These are phyloP conservation scores for Kandelia obovata DNA, from an alignment of 345 rosid genomes.

Conservation along the genomic window DNA sequence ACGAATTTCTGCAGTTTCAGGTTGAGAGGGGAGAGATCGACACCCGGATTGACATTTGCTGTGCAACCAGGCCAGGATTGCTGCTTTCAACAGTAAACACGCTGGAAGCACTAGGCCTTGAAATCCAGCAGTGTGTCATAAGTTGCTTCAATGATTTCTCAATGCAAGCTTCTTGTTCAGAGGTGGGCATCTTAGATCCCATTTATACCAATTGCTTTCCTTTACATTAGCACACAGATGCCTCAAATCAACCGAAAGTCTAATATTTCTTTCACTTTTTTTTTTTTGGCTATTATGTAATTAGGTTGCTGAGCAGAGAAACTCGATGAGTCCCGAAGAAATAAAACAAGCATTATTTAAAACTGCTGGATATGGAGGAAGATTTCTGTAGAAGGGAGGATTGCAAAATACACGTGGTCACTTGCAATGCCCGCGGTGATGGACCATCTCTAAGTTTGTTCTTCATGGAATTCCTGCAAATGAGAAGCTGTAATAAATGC, in stretches of 20 bases:
- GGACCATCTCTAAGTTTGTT: constrained; percentile 18
- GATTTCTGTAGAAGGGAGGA: constrained; percentile 45
- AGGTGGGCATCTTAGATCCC: constrained; percentile 36
- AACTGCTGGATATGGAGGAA: constrained; percentile 97
- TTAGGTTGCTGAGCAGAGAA: constrained; percentile 47
- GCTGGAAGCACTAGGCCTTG: constrained; percentile 77
- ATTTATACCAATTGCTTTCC: too few species aligned
- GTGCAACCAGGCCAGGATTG: constrained; percentile 76
- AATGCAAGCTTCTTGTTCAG: constrained; percentile 89
- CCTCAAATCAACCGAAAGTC: neutral
- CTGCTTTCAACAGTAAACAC: constrained; percentile 74
- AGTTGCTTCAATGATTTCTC: constrained; percentile 92
- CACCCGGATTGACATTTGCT: constrained; percentile 68
- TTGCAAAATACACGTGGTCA: neutral
- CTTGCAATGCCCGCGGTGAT: constrained; percentile 5
- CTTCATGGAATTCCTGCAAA: constrained; percentile 18
- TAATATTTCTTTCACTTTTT: neutral
- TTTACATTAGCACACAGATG: neutral
- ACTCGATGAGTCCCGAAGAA: constrained; percentile 53
- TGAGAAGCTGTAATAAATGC: constrained; percentile 26
- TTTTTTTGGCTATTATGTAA: neutral
- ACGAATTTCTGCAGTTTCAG: constrained; percentile 50
- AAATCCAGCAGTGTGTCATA: constrained; percentile 84
- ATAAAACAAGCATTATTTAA: constrained; percentile 82
- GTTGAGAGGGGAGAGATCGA: constrained; percentile 55